phyloP scores from a whole-genome alignment of 1,284 basidiomycete species.

The Sanghuangporus sanghuang region DNA sequence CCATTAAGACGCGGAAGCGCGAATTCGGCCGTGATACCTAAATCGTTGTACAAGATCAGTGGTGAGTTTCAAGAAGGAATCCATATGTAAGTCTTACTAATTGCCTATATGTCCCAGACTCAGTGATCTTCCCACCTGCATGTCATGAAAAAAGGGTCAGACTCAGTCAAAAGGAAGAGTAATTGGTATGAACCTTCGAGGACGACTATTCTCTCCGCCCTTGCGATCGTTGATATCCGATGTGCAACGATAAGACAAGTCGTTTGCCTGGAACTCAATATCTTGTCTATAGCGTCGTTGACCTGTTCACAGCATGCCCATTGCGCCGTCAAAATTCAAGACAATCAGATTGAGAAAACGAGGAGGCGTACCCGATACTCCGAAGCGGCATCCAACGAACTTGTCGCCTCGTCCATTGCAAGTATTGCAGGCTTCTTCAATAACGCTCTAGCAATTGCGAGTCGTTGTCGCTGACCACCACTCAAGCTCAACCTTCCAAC shows the following conservation, averaged over 20 bases:
- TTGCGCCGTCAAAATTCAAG: not conserved
- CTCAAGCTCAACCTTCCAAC: constrained; percentile 72
- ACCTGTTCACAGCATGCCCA: constrained; percentile 40
- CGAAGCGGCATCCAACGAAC: constrained; percentile 84
- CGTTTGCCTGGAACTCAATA: constrained; percentile 69
- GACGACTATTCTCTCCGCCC: constrained; percentile 82
- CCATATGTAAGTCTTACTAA: constrained; percentile 42
- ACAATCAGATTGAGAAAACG: not conserved
- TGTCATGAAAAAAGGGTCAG: not conserved
- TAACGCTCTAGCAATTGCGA: constrained; percentile 78
- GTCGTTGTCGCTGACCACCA: constrained; percentile 69
- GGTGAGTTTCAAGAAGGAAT: not conserved
- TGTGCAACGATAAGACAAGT: constrained; percentile 91
- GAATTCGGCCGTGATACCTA: constrained; percentile 64
- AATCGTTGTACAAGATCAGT: constrained; percentile 2
- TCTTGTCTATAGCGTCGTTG: constrained; percentile 88
- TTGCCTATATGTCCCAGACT: constrained; percentile 80
- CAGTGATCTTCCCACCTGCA: constrained; percentile 72
- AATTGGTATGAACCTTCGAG: constrained; percentile 56
- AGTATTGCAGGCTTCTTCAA: constrained; percentile 82
- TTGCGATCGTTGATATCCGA: constrained; percentile 77
- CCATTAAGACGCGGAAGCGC: constrained; percentile 80
- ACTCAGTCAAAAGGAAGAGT: not conserved
- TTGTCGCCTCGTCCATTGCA: constrained; percentile 80
- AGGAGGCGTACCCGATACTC: constrained; percentile 57